Conservation (phyloP, 257 asterid species). For the Solanum lycopersicoides region DNA sequence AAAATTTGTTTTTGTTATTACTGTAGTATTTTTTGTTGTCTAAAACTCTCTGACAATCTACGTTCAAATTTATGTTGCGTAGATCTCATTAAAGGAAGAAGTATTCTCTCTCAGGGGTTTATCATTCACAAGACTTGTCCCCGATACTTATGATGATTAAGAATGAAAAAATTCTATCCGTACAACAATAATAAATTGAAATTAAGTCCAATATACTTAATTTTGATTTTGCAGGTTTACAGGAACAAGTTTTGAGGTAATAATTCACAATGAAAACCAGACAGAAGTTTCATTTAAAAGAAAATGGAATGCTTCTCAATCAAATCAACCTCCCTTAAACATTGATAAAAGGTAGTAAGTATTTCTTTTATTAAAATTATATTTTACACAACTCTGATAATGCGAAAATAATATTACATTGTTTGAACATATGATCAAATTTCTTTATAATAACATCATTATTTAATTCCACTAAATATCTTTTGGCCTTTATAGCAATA, state of each 20-base stretch:
- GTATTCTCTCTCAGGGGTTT: not conserved
- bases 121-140: not conserved
- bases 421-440: rapidly evolving
- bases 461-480: not conserved
- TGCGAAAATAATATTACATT: not conserved
- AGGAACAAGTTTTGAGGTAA: constrained; percentile 32
- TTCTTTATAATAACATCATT: not conserved
- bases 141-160: rapidly evolving
- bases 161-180: rapidly evolving
- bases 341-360: constrained; percentile 49
- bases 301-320: constrained; percentile 18
- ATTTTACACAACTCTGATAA: not conserved
- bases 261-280: constrained; percentile 19
- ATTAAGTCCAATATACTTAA: not conserved
- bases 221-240: constrained; percentile 16
- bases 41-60: not conserved
- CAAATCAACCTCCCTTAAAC: constrained; percentile 27
- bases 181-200: rapidly evolving
- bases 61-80: rapidly evolving
- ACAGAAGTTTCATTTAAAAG: constrained; percentile 44
- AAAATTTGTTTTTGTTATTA: not conserved
- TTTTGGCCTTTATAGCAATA: not conserved
- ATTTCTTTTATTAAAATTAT: not conserved
- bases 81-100: not conserved
- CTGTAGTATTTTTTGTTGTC: not conserved